Evolutionary conservation across 345 rosid species (phyloP).

Genomic region (Gossypium australe): DNA sequence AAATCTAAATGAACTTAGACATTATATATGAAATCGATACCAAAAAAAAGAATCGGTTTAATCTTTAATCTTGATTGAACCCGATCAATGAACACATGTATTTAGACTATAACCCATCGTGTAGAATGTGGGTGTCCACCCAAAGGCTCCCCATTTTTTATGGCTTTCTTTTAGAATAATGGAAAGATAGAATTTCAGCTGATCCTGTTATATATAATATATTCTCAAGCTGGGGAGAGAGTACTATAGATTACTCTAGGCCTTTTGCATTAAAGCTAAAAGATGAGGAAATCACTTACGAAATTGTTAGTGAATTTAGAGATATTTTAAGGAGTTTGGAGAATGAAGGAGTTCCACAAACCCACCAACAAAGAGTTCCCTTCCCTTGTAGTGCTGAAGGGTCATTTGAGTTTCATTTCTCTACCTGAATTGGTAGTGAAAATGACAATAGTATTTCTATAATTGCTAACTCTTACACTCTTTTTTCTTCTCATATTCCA

Average conservation of each 20-base stretch:
- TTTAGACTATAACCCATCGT: too few relatives aligned
- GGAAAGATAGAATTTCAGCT: constrained; percentile 11
- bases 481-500: constrained; percentile 17
- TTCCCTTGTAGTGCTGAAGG: constrained; percentile 20
- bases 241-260: not conserved
- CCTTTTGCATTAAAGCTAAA: constrained; percentile 15
- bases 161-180: not conserved
- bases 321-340: not conserved
- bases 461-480: constrained; percentile 12
- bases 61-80: too few relatives aligned
- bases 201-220: constrained; percentile 12
- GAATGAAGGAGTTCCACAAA: constrained; percentile 33
- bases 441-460: constrained; percentile 16
- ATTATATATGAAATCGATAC: too few relatives aligned
- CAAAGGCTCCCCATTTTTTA: not conserved
- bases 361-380: not conserved
- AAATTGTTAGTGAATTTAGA: not conserved
- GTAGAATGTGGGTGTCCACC: constrained; percentile 19
- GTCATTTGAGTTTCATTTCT: constrained; percentile 1
- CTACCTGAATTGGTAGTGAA: constrained; percentile 9
- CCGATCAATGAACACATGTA: too few relatives aligned
- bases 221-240: constrained; percentile 14
- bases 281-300: not conserved
- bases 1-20: too few relatives aligned
- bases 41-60: too few relatives aligned